phyloP scores from a whole-genome alignment of 306 rosid species.

The Cicer cuneatum region DNA sequence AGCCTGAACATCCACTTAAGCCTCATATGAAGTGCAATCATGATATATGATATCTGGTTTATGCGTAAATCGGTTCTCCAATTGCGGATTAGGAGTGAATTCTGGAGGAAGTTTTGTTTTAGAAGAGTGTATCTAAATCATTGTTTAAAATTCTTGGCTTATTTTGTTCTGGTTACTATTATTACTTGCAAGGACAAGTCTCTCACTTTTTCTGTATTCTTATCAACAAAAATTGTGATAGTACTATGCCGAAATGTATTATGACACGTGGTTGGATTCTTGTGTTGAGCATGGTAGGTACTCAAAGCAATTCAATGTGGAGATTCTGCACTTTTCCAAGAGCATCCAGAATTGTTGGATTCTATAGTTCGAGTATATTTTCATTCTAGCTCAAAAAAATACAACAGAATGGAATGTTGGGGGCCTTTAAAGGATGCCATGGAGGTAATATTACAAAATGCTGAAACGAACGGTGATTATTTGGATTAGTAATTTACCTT shows the following conservation, averaged over 20 bases:
- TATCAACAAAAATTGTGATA: not conserved
- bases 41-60: conserved; percentile 20
- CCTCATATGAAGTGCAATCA: conserved; percentile 1
- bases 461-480: not conserved
- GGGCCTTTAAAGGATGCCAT: conserved; percentile 86
- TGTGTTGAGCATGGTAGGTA: conserved; percentile 58
- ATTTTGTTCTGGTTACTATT: not conserved
- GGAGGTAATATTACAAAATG: conserved; percentile 55
- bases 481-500: no score
- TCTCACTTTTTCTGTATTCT: conserved; percentile 1
- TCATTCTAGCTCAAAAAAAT: conserved; percentile 79
- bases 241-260: conserved; percentile 17
- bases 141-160: not conserved
- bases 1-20: conserved; percentile 5
- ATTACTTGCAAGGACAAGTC: conserved; percentile 8
- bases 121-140: conserved; percentile 20
- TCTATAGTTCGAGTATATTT: conserved; percentile 82
- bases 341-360: conserved; percentile 76
- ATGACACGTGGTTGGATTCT: conserved; percentile 21
- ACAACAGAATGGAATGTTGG: conserved; percentile 90
- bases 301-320: conserved; percentile 82
- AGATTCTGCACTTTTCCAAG: conserved; percentile 70
- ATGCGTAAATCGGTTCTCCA: conserved; percentile 15
- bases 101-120: conserved; percentile 20
- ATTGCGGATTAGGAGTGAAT: not conserved